Evolutionary conservation across 2,329 filamentous ascomycete genomes (phyloP).

Genomic region (Meredithiella fracta): DNA sequence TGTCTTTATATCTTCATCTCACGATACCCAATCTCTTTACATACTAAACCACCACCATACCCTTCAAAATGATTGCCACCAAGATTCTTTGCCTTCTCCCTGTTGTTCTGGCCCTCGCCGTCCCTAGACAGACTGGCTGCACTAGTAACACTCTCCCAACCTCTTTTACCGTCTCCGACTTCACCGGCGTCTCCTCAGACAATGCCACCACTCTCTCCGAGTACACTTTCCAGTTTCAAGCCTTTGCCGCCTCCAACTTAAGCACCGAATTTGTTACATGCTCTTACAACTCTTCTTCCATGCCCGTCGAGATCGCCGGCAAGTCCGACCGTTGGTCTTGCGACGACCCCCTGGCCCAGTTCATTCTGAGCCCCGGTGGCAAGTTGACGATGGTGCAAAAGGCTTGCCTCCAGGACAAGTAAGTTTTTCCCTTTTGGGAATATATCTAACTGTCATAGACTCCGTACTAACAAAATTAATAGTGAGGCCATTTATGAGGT

Average conservation of each 20-base stretch:
- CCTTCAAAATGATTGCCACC: constrained; percentile 11
- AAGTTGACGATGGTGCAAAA: constrained; percentile 29
- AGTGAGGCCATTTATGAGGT: constrained; percentile 15
- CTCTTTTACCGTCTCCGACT: constrained; percentile 25
- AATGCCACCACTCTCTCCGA: constrained; percentile 21
- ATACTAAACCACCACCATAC: not conserved
- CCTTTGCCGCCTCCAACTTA: constrained; percentile 14
- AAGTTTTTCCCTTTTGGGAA: constrained; percentile 15
- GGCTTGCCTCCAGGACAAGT: constrained; percentile 26
- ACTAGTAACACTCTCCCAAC: constrained; percentile 23
- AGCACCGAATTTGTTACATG: constrained; percentile 28
- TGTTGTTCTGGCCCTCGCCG: constrained; percentile 7
- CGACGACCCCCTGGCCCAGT: constrained; percentile 25
- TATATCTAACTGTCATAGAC: not conserved
- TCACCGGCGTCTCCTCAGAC: constrained; percentile 22
- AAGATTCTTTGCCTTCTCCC: constrained; percentile 13
- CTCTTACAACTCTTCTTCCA: constrained; percentile 27
- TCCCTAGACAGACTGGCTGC: constrained; percentile 12
- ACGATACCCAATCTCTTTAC: not conserved
- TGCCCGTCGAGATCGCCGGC: constrained; percentile 20
- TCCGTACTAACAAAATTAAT: not conserved
- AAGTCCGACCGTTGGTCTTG: constrained; percentile 27
- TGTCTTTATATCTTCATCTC: not conserved
- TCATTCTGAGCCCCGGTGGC: constrained; percentile 24
- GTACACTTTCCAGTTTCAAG: constrained; percentile 27